Conservation (phyloP, 257 asterid species). For the Lantana camara region DNA sequence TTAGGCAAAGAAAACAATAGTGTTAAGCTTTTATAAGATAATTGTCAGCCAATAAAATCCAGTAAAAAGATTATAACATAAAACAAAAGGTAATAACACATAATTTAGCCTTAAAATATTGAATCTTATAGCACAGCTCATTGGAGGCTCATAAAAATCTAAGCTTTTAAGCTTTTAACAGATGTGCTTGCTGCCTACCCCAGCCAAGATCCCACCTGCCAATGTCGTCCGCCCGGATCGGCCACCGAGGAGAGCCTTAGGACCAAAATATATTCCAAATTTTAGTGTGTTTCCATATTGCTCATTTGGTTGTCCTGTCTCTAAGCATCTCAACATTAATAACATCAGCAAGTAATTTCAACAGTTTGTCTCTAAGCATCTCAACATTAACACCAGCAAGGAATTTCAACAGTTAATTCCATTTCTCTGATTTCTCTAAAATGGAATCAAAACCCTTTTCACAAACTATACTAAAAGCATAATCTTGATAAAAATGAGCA, state of each 20-base stretch:
- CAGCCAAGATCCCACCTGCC: no score
- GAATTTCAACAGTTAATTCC: constrained; percentile 9
- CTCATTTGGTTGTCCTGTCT: no score
- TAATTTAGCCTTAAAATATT: neutral
- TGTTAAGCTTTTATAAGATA: constrained; percentile 2
- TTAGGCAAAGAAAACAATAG: constrained; percentile 9
- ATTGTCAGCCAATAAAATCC: neutral
- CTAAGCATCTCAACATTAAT: no score
- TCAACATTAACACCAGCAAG: neutral
- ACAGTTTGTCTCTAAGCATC: no score
- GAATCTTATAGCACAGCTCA: neutral
- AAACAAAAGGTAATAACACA: neutral
- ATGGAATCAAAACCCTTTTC: neutral
- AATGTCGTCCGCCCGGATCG: no score
- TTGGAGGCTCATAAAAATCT: neutral
- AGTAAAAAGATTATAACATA: neutral
- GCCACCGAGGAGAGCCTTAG: no score
- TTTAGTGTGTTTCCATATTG: no score
- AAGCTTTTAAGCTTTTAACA: no score
- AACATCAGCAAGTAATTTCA: no score
- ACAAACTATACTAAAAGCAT: neutral
- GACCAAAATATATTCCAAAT: no score
- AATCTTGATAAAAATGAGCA: neutral
- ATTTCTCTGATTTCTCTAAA: neutral
- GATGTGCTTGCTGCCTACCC: no score